Evolutionary conservation across 1,284 basidiomycete species (phyloP), one percentile per base, ranked within the genome.

Genomic region (Cutaneotrichosporon sp.): DNA sequence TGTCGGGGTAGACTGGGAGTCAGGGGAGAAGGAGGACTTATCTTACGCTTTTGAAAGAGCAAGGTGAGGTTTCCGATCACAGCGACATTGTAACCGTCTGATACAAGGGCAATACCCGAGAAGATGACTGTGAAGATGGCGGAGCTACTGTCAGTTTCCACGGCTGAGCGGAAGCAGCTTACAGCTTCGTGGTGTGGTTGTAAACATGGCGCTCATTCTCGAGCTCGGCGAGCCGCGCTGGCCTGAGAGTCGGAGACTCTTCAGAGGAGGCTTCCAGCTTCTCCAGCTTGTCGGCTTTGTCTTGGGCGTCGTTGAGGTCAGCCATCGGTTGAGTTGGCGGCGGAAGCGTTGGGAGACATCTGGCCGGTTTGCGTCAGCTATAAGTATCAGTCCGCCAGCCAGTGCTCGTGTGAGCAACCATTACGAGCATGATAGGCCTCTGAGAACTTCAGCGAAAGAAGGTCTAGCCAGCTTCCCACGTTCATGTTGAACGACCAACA

Each of bases 31-130:
- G 4, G 14, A n/a, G 31, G 24, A 27, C 24, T 3, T 14, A 54
- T n/a, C 46, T 37, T 32, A 44, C 42, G 41, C 20, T 54, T 16
- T 22, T 53, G 33, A 32, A 52, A 52, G 17, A 53, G 29, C n/a
- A 55, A 46, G 35, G 37, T 52, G 20, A 46, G 46, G 41, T 51
- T 42, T 20, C 61, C 62, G 37, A 62, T 50, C 32, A 64, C 60
- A 16, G 54, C 53, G 12, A 60, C 61, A 24, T 64, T 66, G 50
- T 66, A 67, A n/a, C 65, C 64, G 51, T 64, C 64, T 3, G 60
- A 63, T 14, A 60, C 45, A 22, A 66, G 51, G 2, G 64, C 64
- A 10, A 66, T 34, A 11, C 31, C 31, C 27, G 32, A 35, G 45
- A 46, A 46, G 6, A 46, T 26, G 45, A 39, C 46, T 17, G 35